Conservation (phyloP, 441 rosid species). For the Mallotus repandus region DNA sequence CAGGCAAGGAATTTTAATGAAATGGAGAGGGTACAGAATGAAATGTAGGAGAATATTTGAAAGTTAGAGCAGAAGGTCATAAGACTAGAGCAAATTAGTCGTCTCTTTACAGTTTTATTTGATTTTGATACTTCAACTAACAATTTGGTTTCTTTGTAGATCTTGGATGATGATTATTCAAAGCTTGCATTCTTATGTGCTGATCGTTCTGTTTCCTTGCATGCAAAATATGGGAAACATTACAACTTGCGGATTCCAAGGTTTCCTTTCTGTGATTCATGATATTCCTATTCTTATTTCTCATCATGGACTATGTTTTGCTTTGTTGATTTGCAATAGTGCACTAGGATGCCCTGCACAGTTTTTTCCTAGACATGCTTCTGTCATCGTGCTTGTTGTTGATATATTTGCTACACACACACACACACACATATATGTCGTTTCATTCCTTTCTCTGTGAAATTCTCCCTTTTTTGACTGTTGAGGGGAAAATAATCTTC, state of each 20-base stretch:
- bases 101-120: not conserved
- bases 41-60: not conserved
- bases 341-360: not conserved
- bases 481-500: not conserved
- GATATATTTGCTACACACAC: not conserved
- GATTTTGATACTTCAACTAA: conserved; percentile 3
- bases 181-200: conserved; percentile 91
- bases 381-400: not conserved
- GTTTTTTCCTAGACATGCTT: not conserved
- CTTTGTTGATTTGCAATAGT: not conserved
- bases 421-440: not conserved
- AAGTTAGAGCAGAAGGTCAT: not conserved
- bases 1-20: not conserved
- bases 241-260: conserved; percentile 82
- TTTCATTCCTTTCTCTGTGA: not conserved
- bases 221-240: conserved; percentile 92
- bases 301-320: not conserved
- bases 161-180: conserved; percentile 78
- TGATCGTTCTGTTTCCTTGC: conserved; percentile 83
- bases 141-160: conserved; percentile 34
- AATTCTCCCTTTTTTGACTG: not conserved
- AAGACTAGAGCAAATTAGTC: not conserved
- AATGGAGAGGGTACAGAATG: not conserved
- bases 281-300: conserved; percentile 1
- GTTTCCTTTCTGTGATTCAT: conserved; percentile 31